These are phyloP conservation scores for Brasenia schreberi DNA, from an alignment of 164 flowering plant genomes.

Conservation along the genomic window DNA sequence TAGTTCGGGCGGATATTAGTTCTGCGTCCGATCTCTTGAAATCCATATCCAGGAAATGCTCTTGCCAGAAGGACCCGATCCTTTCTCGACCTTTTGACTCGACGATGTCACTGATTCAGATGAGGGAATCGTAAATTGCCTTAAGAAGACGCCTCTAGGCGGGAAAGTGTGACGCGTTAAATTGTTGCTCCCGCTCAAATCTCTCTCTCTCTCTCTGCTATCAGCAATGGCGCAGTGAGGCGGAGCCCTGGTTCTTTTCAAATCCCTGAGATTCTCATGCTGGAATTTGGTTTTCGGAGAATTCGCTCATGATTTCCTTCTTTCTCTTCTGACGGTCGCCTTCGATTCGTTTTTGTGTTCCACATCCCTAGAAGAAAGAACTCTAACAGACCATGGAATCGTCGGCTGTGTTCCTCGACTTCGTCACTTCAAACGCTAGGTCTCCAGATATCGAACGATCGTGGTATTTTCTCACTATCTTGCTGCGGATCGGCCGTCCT, in stretches of 20 bases:
- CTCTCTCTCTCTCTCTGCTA: neutral
- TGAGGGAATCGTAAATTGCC: no score
- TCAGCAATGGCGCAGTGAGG: neutral
- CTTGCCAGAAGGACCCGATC: no score
- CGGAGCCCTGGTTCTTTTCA: constrained; percentile 1
- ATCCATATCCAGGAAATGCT: no score
- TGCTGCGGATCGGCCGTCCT: constrained; percentile 25
- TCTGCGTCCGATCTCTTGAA: no score
- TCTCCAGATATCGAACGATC: constrained; percentile 17
- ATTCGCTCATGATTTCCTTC: neutral
- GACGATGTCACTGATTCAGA: no score
- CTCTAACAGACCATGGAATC: neutral
- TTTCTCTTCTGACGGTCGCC: neutral
- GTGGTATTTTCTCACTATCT: constrained; percentile 19
- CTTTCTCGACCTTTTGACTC: no score
- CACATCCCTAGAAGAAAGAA: neutral
- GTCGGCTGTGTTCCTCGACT: neutral
- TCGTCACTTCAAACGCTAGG: neutral
- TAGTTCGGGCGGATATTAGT: no score
- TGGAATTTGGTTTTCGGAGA: neutral
- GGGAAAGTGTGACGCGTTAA: neutral
- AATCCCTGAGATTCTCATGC: neutral
- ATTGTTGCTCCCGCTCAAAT: constrained; percentile 3
- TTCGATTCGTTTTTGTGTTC: neutral
- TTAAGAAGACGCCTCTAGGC: no score